Evolutionary conservation across 129 eudicot genomes (phyloP), one percentile per base, ranked within the genome.

Genomic region (Lonicera japonica): DNA sequence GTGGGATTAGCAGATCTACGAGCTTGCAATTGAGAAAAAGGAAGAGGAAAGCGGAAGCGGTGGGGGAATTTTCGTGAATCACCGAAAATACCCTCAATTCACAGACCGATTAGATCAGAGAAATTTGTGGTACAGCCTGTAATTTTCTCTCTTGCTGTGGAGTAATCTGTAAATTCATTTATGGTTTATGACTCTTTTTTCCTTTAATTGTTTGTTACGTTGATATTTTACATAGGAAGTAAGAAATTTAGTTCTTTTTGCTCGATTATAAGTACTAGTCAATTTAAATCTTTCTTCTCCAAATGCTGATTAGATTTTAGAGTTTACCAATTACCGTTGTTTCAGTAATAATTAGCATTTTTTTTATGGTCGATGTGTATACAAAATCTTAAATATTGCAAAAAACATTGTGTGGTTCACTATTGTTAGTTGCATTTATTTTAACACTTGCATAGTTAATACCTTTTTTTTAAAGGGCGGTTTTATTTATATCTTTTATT

Each of bases 161-260:
- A 73, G 74, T 64, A 54, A 68, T 84, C 83, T 85, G 87, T 81
- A 72, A 75, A 78, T 84, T 74, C 47, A 48, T 63, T n/a, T 82
- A 75, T 70, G 61, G 23, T 70, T 71, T 68, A 21, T 45, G 71
- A 52, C 54, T 63, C 19, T 56, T 58, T 61, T 48, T 5, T 24
- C 19, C 68, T n/a, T 19, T 36, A 29, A 29, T 67, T 9, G 55
- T 61, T 50, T 67, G 16, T 64, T 70, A 39, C 18, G 73, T 56
- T 65, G 11, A 43, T 15, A 29, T 46, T n/a, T 23, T 36, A 47
- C 18, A 60, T 68, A 45, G 39, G 54, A 5, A 47, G 41, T 50
- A 34, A 56, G 47, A 25, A 55, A 65, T 56, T 56, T 56, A 64
- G 68, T 54, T 67, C 23, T 36, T 58, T 70, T 77, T 72, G 54